Evolutionary conservation across 306 rosid genomes (phyloP), one percentile per base, ranked within the genome.

Genomic region (Lathyrus sativus): DNA sequence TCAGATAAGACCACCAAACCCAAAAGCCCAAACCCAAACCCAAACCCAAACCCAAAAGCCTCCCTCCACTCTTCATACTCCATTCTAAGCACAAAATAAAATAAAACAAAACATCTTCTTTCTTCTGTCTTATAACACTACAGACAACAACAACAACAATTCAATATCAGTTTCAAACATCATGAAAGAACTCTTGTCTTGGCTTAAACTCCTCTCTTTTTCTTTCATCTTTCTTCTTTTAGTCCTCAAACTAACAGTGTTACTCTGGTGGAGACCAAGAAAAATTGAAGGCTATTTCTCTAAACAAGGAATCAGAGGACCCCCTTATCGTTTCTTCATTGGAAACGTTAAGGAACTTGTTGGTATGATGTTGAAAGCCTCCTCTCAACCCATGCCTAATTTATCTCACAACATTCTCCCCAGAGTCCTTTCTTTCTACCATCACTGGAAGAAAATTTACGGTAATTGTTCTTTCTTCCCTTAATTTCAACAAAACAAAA

Each of bases 401-500:
- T 70, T 71, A 84, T 88, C 97, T 39, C 99, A 95, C 85, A 87
- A 95, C 78, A 95, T 95, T 64, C 95, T 95, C 11, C 99, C 99
- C 14, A 75, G 99, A 62, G 99, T 95, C 50, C 96, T 95, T 26
- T 81, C 99, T 63, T 95, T 95, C 74, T 95, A 88, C 78, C 99
- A 95, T 72, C 97, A 95, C 78, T 95, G 99, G 99, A 91, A 85
- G 70, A 95, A 95, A 78, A 84, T 88, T 43, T 95, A 95, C 24
- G 99, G 99, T 66, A 15, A 2, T 1, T 42, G 2, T 6, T 2
- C 8, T 19, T 5, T 39, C 44, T 10, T 44, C 7, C 0, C 19
- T 2, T 46, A 51, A 51, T 44, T 68, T 56, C 65, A 31, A 46
- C 35, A 1, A 35, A 35, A 68, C n/a, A 31, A 61, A 28, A 12